phyloP scores from a whole-genome alignment of 306 rosid genomes.

The Senna tora region DNA sequence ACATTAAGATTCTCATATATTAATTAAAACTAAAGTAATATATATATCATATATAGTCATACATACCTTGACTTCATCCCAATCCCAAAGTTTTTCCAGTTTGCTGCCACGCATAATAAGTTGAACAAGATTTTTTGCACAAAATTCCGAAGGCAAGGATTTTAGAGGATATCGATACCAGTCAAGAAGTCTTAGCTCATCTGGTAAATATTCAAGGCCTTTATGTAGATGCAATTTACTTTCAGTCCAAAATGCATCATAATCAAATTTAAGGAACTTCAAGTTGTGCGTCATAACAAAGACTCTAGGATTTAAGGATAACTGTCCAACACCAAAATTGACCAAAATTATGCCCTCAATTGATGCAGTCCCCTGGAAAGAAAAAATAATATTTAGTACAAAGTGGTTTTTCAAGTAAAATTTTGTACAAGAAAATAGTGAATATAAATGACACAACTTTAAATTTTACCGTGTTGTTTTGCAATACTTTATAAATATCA shows the following conservation, averaged over 20 bases:
- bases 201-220: constrained; percentile 4
- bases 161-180: neutral
- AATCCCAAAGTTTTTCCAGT: constrained; percentile 10
- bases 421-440: neutral
- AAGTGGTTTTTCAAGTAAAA: neutral
- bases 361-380: constrained; percentile 2
- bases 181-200: neutral
- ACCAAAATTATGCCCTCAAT: neutral
- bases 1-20: too few relatives aligned
- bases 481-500: neutral
- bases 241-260: too few relatives aligned
- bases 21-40: neutral
- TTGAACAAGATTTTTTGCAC: neutral
- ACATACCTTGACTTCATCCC: constrained; percentile 3
- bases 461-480: neutral
- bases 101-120: neutral
- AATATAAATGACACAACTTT: neutral
- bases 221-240: neutral
- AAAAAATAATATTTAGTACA: neutral
- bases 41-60: neutral
- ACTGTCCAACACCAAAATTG: neutral
- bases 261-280: constrained; percentile 5
- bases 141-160: neutral
- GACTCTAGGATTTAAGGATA: constrained; percentile 11
- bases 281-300: constrained; percentile 9